Evolutionary conservation across 768 basidiomycete species (phyloP).

Genomic region (Xerocomus potaroensis): DNA sequence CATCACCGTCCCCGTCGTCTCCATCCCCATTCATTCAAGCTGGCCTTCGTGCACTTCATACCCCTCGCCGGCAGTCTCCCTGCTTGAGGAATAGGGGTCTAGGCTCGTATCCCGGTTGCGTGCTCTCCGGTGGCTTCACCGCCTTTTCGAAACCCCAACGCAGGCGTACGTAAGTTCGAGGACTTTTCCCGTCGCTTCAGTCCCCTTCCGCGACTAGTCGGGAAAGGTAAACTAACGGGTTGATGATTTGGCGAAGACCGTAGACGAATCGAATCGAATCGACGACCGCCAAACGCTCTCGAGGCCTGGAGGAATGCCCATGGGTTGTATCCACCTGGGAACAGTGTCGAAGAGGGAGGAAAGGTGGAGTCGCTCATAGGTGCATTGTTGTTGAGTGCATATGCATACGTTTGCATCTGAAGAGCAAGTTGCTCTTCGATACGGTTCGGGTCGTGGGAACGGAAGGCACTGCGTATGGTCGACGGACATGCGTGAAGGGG

Average conservation of each 20-base stretch:
- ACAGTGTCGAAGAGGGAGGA: slow-evolving; percentile 72
- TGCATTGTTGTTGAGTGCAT: slow-evolving; percentile 65
- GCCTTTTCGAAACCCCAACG: slow-evolving; percentile 23
- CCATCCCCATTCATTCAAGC: slow-evolving; percentile 32
- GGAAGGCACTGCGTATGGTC: slow-evolving; percentile 40
- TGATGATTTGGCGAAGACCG: slow-evolving; percentile 38
- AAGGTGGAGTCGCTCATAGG: slow-evolving; percentile 68
- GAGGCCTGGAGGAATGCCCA: slow-evolving; percentile 69
- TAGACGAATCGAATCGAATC: slow-evolving; percentile 53
- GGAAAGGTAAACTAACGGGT: slow-evolving; percentile 43
- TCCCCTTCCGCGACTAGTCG: slow-evolving; percentile 42
- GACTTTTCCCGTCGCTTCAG: slow-evolving; percentile 44
- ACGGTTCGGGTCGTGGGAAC: slow-evolving; percentile 41
- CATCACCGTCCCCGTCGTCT: slow-evolving; percentile 71
- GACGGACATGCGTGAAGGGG: slow-evolving; percentile 69
- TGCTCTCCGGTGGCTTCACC: slow-evolving; percentile 72
- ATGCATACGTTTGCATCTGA: slow-evolving; percentile 77
- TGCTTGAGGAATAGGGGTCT: slow-evolving; percentile 69
- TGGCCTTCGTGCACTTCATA: slow-evolving; percentile 38
- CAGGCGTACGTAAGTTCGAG: slow-evolving; percentile 29
- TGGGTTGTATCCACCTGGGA: slow-evolving; percentile 62
- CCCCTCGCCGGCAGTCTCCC: slow-evolving; percentile 74
- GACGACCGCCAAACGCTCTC: slow-evolving; percentile 41
- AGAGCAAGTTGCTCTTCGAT: slow-evolving; percentile 69
- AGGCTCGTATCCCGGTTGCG: slow-evolving; percentile 79